phyloP scores from a whole-genome alignment of 2,329 filamentous ascomycete species.

The Xylariaceae sp. region DNA sequence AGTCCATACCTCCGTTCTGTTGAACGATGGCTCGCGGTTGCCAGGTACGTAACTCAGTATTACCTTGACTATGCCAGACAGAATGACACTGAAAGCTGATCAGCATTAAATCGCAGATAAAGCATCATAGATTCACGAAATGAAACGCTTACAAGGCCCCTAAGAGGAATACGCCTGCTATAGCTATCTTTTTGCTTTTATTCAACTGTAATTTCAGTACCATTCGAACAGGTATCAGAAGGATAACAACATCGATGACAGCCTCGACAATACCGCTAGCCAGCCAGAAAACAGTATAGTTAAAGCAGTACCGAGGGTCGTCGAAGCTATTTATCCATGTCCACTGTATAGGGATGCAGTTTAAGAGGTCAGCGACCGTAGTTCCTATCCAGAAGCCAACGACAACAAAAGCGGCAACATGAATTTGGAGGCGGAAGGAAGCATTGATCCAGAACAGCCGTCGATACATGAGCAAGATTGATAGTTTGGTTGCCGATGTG shows the following conservation, averaged over 20 bases:
- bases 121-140: too few species aligned
- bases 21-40: constrained; percentile 18
- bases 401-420: constrained; percentile 14
- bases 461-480: constrained; percentile 41
- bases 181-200: constrained; percentile 26
- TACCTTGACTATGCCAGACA: constrained; percentile 25
- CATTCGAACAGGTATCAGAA: constrained; percentile 25
- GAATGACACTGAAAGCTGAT: constrained; percentile 11
- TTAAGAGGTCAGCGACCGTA: constrained; percentile 29
- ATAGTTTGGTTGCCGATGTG: constrained; percentile 38
- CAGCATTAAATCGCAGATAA: not conserved
- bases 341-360: constrained; percentile 34
- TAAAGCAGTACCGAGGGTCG: constrained; percentile 35
- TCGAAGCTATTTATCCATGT: constrained; percentile 30
- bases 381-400: constrained; percentile 29
- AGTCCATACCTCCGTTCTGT: constrained; percentile 29
- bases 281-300: constrained; percentile 36
- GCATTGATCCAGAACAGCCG: constrained; percentile 36
- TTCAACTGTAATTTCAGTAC: constrained; percentile 24
- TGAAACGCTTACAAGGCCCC: constrained; percentile 25
- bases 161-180: constrained; percentile 29
- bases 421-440: constrained; percentile 31
- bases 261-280: constrained; percentile 25
- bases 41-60: constrained; percentile 22
- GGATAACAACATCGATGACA: constrained; percentile 26